Percentiles rank a stretch among this genome's conserved stretches.
Evolutionary conservation across 768 basidiomycete genomes (phyloP).

Genomic region (Lactarius evosmus): DNA sequence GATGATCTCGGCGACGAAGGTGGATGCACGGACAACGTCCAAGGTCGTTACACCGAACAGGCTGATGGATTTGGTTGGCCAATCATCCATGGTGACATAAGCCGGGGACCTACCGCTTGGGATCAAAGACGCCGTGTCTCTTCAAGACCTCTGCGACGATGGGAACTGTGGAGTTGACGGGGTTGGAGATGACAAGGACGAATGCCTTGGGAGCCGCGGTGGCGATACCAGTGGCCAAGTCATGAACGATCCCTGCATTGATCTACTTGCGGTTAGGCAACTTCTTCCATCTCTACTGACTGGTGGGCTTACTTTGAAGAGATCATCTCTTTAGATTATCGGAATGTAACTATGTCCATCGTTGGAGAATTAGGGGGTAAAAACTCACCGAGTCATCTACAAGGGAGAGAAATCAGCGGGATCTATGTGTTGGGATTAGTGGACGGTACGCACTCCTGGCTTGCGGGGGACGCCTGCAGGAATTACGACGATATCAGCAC

Average conservation of each 20-base stretch:
- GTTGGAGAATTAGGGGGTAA: not conserved
- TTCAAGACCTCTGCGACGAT: conserved; percentile 95
- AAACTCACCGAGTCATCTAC: conserved; percentile 51
- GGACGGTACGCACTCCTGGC: conserved; percentile 64
- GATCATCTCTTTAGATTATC: conserved; percentile 67
- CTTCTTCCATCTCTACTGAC: not conserved
- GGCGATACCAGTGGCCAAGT: conserved; percentile 89
- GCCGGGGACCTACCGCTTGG: conserved; percentile 63
- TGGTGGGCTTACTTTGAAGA: conserved; percentile 72
- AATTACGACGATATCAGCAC: conserved; percentile 89
- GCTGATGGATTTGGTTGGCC: conserved; percentile 43
- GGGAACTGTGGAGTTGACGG: conserved; percentile 98
- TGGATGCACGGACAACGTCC: conserved; percentile 97
- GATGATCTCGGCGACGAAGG: conserved; percentile 82
- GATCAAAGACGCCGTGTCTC: conserved; percentile 86
- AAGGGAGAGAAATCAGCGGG: not conserved
- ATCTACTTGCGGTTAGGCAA: conserved; percentile 50
- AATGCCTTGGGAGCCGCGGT: conserved; percentile 82
- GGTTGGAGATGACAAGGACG: conserved; percentile 97
- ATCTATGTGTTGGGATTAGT: conserved; percentile 1
- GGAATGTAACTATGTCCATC: conserved; percentile 9
- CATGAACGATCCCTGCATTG: conserved; percentile 95
- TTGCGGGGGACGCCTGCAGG: conserved; percentile 97
- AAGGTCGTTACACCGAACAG: conserved; percentile 97
- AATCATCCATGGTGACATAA: not conserved